Conservation (phyloP, 2,329 filamentous ascomycete genomes). For the Xylaria sp. region DNA sequence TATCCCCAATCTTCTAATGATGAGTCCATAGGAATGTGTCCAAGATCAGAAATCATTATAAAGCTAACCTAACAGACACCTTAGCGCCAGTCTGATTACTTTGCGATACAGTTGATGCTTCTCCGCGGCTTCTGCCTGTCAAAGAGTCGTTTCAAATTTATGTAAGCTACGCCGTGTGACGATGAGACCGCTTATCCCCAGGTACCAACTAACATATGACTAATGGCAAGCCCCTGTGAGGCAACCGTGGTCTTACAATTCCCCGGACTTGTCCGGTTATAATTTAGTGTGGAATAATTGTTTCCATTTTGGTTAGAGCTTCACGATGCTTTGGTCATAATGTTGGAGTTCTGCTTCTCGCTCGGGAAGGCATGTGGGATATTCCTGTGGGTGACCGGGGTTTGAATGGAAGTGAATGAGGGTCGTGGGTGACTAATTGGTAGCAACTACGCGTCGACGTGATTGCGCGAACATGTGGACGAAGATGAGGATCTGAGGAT, state of each 20-base stretch:
- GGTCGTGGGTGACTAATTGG: neutral
- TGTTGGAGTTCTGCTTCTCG: neutral
- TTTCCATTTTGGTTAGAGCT: neutral
- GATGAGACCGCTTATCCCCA: neutral
- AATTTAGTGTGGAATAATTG: neutral
- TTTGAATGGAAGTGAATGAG: neutral
- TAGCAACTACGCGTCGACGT: neutral
- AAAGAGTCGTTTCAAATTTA: neutral
- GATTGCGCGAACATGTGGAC: neutral
- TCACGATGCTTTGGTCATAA: neutral
- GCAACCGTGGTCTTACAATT: neutral
- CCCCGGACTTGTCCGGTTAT: conserved; percentile 1
- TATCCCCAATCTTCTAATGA: neutral
- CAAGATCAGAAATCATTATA: neutral
- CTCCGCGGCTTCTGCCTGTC: conserved; percentile 23
- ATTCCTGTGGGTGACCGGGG: neutral
- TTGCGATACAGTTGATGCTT: neutral
- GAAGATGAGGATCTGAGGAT: neutral
- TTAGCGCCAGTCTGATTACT: neutral
- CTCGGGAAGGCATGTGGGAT: conserved; percentile 20
- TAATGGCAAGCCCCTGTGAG: neutral
- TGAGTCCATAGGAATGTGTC: neutral
- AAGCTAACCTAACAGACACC: neutral
- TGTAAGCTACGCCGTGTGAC: conserved; percentile 11
- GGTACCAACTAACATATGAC: neutral